Evolutionary conservation across 768 basidiomycete species (phyloP).

Genomic region (Infundibulicybe gibba): DNA sequence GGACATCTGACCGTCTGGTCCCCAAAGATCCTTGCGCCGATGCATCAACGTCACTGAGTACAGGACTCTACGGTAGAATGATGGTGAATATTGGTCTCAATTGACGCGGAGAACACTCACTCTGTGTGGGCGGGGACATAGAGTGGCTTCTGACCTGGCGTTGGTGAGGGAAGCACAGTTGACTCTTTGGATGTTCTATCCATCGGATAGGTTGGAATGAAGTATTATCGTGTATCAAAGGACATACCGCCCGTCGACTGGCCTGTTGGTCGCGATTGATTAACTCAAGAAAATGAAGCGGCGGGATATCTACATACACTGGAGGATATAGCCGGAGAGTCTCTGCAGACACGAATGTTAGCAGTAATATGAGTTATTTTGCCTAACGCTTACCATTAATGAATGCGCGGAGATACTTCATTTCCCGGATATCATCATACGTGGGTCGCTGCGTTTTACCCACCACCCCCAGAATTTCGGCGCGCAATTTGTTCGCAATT

Average conservation of each 20-base stretch:
- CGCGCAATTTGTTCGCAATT: constrained; percentile 39
- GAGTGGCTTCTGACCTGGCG: constrained; percentile 29
- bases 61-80: constrained; percentile 21
- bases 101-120: constrained; percentile 7
- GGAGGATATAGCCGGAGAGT: constrained; percentile 50
- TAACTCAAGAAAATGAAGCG: neutral
- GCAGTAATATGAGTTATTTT: neutral
- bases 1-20: constrained; percentile 50
- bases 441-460: constrained; percentile 42
- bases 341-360: constrained; percentile 27
- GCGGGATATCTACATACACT: constrained; percentile 30
- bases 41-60: constrained; percentile 61
- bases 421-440: constrained; percentile 50
- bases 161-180: constrained; percentile 19
- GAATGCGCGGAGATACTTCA: constrained; percentile 58
- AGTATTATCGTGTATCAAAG: neutral
- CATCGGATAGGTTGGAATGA: neutral
- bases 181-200: constrained; percentile 15
- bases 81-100: neutral
- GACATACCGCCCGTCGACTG: constrained; percentile 29
- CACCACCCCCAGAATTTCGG: constrained; percentile 44
- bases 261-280: constrained; percentile 15
- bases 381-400: constrained; percentile 37
- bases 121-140: constrained; percentile 36
- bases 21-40: constrained; percentile 60